Evolutionary conservation across 441 rosid species (phyloP).

Genomic region (Gossypium trilobum): DNA sequence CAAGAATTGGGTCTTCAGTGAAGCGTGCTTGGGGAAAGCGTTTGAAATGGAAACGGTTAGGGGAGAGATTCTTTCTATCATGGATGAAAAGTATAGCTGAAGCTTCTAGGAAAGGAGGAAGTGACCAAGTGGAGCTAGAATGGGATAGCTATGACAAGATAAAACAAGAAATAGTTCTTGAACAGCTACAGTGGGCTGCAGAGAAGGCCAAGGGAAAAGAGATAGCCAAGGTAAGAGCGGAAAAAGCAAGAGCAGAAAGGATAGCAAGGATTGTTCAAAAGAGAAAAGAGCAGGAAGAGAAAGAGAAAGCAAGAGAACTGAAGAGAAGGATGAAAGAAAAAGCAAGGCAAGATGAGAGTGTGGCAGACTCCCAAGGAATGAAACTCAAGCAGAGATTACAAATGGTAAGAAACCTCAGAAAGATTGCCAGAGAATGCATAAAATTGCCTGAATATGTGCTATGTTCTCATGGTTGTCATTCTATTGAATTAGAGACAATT

Average conservation of each 20-base stretch:
- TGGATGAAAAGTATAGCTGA: slow-evolving; percentile 58
- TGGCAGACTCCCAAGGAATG: slow-evolving; percentile 18
- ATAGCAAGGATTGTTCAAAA: slow-evolving; percentile 34
- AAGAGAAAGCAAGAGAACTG: slow-evolving; percentile 27
- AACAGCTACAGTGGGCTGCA: slow-evolving; percentile 32
- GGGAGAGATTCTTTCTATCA: slow-evolving; percentile 38
- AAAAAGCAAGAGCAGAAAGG: slow-evolving; percentile 44
- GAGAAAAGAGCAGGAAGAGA: slow-evolving; percentile 43
- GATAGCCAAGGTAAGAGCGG: slow-evolving; percentile 36
- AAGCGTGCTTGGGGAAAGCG: slow-evolving; percentile 53
- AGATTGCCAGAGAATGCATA: not conserved
- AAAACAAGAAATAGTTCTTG: slow-evolving; percentile 38
- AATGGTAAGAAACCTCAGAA: slow-evolving; percentile 38
- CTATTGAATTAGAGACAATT: not conserved
- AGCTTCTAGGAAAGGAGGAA: slow-evolving; percentile 65
- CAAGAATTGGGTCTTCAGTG: slow-evolving; percentile 53
- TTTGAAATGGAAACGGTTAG: slow-evolving; percentile 34
- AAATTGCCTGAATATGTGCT: not conserved
- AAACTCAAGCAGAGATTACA: slow-evolving; percentile 50
- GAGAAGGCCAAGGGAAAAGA: slow-evolving; percentile 44
- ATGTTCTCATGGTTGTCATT: not conserved
- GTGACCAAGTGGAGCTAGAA: slow-evolving; percentile 39
- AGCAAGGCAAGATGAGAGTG: slow-evolving; percentile 23
- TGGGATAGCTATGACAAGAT: slow-evolving; percentile 71
- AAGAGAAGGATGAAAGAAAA: slow-evolving; percentile 26